These are phyloP conservation scores for Fallopia convolvulus DNA, from an alignment of 148 eudicot genomes.

Conservation along the genomic window DNA sequence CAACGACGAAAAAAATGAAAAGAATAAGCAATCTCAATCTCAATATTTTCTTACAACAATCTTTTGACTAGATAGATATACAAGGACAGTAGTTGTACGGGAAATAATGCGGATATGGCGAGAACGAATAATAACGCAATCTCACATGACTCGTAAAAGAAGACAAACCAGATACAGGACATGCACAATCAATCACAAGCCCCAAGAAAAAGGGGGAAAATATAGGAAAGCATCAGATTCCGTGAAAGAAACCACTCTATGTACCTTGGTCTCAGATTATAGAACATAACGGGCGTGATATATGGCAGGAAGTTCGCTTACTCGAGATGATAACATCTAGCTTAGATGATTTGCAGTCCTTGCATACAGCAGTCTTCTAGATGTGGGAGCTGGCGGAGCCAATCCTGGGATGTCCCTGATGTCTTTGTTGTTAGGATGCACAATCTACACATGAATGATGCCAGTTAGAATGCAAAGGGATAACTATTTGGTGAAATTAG, in stretches of 20 bases:
- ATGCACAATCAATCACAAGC: slow-evolving; percentile 26
- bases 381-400: slow-evolving; percentile 88
- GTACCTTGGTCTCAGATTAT: slow-evolving; percentile 1
- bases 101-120: background rate
- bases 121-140: slow-evolving; percentile 16
- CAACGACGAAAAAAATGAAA: background rate
- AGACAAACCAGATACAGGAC: slow-evolving; percentile 15
- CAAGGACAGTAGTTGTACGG: background rate
- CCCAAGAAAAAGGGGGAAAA: background rate
- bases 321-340: slow-evolving; percentile 10
- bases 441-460: slow-evolving; percentile 36
- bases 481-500: background rate
- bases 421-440: slow-evolving; percentile 76
- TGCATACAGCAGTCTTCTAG: slow-evolving; percentile 60
- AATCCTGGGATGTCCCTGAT: slow-evolving; percentile 89
- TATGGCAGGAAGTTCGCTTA: background rate
- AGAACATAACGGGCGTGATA: slow-evolving; percentile 3
- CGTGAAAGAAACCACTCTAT: slow-evolving; percentile 11
- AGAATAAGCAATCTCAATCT: slow-evolving; percentile 4
- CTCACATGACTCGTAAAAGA: slow-evolving; percentile 13
- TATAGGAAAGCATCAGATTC: slow-evolving; percentile 1
- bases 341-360: slow-evolving; percentile 24
- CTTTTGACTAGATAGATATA: slow-evolving; percentile 8
- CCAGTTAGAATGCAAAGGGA: background rate
- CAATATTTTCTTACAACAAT: background rate